Evolutionary conservation across 2,329 filamentous ascomycete genomes (phyloP), one percentile per base, ranked within the genome.

Genomic region (Penicillium glabrum): DNA sequence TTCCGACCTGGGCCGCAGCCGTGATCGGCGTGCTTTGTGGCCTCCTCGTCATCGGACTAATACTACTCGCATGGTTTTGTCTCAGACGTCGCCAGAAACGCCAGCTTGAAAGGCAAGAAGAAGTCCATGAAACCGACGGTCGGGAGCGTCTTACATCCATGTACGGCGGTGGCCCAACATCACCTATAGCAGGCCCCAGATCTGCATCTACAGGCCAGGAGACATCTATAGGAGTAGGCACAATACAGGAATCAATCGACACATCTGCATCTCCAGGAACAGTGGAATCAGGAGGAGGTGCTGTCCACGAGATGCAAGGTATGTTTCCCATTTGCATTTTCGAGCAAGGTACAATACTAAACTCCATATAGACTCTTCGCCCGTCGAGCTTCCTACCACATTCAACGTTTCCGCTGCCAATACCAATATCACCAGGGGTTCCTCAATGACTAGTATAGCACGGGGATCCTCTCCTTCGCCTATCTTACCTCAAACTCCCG

Each of bases 1-100:
- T 83, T 3, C 83, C 86, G 0, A 72, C 72, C 5, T 89, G 84
- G 79, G 79, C 88, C 1, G 81, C 80, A 0, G 85, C 87, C 0
- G 82, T 89, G 27, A 63, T 71, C 14, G 69, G 69, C 6, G 64
- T 67, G 4, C 47, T 70, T 1, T 24, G 63, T 1, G 67, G 66
- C 4, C 26, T 70, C 0, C 46, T 67, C 19, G 33, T 61, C 1
- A 51, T 69, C 10, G 61, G 29, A 2, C 49, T 61, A 2, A 47
- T 58, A 0, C 4, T 62, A 5, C 59, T 64, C 37, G 31, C 31
- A 16, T 68, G 57, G 59, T 58, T 64, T 10, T 59, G 60, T n/a
- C 60, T 60, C 9, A 58, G 64, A 9, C 61, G 60, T 19, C 61
- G 46, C 21, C 46, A 39, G 13, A n/a, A 49, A 23, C 53, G 44